These are phyloP conservation scores for Phytophthora nicotianae DNA, from an alignment of 352 stramenopile species.

Conservation along the genomic window DNA sequence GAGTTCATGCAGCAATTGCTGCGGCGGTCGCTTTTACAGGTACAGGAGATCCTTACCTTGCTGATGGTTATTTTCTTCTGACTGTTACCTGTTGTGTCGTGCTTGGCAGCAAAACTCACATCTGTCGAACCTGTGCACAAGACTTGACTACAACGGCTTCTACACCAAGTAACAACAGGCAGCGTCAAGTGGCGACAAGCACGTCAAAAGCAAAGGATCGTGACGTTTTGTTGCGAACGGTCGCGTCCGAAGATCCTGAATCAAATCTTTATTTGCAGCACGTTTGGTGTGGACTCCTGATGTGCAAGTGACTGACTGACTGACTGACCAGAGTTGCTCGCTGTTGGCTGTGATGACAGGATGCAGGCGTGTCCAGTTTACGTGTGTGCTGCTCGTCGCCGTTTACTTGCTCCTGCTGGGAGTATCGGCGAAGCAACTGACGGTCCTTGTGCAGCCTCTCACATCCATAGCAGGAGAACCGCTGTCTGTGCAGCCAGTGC, in stretches of 20 bases:
- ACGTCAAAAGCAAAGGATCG: not conserved
- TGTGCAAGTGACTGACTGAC: slow-evolving; percentile 21
- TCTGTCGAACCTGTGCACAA: slow-evolving; percentile 66
- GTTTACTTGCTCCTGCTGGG: slow-evolving; percentile 9
- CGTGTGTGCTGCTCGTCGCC: slow-evolving; percentile 8
- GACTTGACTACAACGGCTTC: slow-evolving; percentile 72
- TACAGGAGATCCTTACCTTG: slow-evolving; percentile 21
- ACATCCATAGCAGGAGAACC: slow-evolving; percentile 65
- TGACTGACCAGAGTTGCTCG: slow-evolving; percentile 3
- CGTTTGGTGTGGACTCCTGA: slow-evolving; percentile 18
- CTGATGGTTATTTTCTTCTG: slow-evolving; percentile 1
- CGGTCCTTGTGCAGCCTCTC: slow-evolving; percentile 71
- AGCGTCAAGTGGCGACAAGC: not conserved
- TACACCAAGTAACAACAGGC: slow-evolving; percentile 61
- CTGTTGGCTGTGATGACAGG: slow-evolving; percentile 33
- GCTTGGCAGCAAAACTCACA: slow-evolving; percentile 63
- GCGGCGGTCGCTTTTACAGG: slow-evolving; percentile 80
- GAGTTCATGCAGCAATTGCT: slow-evolving; percentile 92
- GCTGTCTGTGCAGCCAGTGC: slow-evolving; percentile 62
- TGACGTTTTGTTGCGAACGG: slow-evolving; percentile 27
- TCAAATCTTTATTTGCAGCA: slow-evolving; percentile 30
- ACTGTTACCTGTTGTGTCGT: slow-evolving; percentile 5
- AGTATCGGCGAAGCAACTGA: slow-evolving; percentile 43
- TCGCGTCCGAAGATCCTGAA: slow-evolving; percentile 35
- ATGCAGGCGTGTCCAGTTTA: slow-evolving; percentile 12